Evolutionary conservation across 192 early-diverging fungal genomes (phyloP).

Genomic region (Entomortierella chlamydospora): DNA sequence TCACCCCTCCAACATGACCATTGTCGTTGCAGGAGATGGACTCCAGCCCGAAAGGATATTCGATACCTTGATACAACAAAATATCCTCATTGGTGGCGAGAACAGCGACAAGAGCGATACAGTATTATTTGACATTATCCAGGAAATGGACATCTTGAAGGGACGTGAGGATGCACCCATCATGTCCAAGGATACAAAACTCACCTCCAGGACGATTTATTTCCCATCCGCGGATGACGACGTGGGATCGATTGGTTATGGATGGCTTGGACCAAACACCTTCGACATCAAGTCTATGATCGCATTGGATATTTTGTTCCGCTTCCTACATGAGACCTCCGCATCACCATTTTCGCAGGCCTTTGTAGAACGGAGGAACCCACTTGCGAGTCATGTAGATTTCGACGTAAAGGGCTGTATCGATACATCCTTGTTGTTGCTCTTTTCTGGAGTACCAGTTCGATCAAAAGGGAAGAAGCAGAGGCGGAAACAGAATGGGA

Average conservation of each 20-base stretch:
- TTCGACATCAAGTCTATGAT: conserved; percentile 69
- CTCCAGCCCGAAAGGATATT: conserved; percentile 65
- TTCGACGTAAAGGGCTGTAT: conserved; percentile 66
- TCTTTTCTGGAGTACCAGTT: conserved; percentile 63
- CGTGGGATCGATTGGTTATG: conserved; percentile 70
- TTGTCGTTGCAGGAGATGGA: conserved; percentile 70
- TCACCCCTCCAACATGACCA: conserved; percentile 74
- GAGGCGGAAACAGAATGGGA: conserved; percentile 38
- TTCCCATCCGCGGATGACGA: conserved; percentile 76
- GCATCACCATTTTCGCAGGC: conserved; percentile 78
- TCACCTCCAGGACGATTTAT: conserved; percentile 60
- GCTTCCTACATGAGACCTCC: conserved; percentile 75
- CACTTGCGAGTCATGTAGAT: conserved; percentile 71
- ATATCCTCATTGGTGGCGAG: conserved; percentile 6
- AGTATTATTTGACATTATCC: conserved; percentile 20
- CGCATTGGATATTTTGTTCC: conserved; percentile 77
- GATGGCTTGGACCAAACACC: conserved; percentile 80
- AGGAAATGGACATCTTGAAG: conserved; percentile 50
- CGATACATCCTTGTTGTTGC: conserved; percentile 67
- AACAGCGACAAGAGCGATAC: background rate
- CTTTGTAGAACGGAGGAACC: conserved; percentile 79
- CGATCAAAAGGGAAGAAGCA: conserved; percentile 63
- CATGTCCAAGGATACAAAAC: conserved; percentile 52
- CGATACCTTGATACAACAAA: conserved; percentile 55
- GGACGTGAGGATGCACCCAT: conserved; percentile 58